A percentile compares a stretch with the other conserved stretches of the same genome.
phyloP scores from a whole-genome alignment of 192 early-diverging fungal species.

The Tieghemiomyces parasiticus region DNA sequence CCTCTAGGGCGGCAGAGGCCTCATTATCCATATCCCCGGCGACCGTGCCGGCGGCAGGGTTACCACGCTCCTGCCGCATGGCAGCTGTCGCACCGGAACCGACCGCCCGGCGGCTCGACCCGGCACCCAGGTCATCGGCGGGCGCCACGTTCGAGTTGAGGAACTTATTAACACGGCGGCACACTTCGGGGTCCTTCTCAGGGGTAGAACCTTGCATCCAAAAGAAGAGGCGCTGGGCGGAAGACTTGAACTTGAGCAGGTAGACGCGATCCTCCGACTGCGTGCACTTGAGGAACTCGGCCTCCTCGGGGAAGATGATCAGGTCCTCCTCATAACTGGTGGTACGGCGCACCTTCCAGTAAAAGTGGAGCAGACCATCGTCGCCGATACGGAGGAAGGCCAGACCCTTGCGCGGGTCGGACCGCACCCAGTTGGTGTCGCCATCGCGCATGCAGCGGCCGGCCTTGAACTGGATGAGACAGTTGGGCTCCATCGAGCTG shows the following conservation, averaged over 20 bases:
- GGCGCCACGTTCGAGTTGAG: constrained; percentile 21
- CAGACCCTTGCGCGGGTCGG: constrained; percentile 55
- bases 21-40: constrained; percentile 7
- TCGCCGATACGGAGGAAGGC: constrained; percentile 28
- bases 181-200: constrained; percentile 38
- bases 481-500: background rate
- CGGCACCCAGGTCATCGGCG: constrained; percentile 13
- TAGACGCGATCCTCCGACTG: constrained; percentile 55
- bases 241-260: constrained; percentile 68
- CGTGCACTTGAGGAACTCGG: constrained; percentile 37
- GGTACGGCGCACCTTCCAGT: constrained; percentile 57
- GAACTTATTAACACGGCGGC: constrained; percentile 36
- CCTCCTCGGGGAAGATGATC: constrained; percentile 66
- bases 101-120: constrained; percentile 1
- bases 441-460: constrained; percentile 51
- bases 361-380: constrained; percentile 63
- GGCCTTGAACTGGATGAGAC: constrained; percentile 49
- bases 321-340: constrained; percentile 40
- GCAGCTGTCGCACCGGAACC: background rate
- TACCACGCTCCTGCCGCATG: constrained; percentile 7
- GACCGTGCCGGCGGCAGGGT: background rate
- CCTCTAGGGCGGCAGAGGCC: constrained; percentile 19
- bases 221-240: constrained; percentile 60
- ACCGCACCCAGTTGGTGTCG: constrained; percentile 44
- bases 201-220: constrained; percentile 65